Base-by-base conservation (phyloP, 2,329 filamentous ascomycete genomes). In the Xylariaceae sp. region DNA sequence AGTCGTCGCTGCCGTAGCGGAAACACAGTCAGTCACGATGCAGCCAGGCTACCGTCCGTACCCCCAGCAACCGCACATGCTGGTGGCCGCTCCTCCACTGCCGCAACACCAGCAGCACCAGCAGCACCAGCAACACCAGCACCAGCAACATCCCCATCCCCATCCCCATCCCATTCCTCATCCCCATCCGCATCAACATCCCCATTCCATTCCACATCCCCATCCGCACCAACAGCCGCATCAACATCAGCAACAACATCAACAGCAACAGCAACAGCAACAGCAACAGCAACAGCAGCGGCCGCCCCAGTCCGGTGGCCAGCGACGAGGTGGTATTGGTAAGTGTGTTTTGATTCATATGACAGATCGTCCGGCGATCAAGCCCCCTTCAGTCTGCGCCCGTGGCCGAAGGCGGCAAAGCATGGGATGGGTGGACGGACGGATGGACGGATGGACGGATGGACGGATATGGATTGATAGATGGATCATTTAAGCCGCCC, bases 241-340 rank as follows among this genome's bases (percentile, higher is more conserved):
- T 61, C 77, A 76, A 65, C 70, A 47, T 68, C 71, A 72, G 61
- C 71, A 76, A 61, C 77, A 30, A 7, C 29, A 30, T 6, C 29
- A 30, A 2, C 29, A 30, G 6, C 29, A 30, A 10, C 29, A 30
- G 29, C 29, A 30, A 30, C 29, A 76, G 64, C 71, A 47, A 21
- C 76, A 61, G 55, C 65, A 77, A 60, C 78, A 77, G 68, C 70
- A 72, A 61, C 71, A 76, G 61, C 77, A 76, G 65, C 71, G 77
- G 60, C 72, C 74, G 59, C 72, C 76, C 61, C 77, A 79, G 69
- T 66, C 71, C 57, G 66, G 72, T 51, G 74, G 73, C 57, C 76
- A 74, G 65, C 74, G 78, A 59, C 76, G 78, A 61, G 77, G 76
- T 62, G 78, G 77, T 61, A 80, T 80, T 67, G 78, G 78, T 80